These are phyloP conservation scores for Tinospora cordifolia DNA, from an alignment of 164 flowering plant species.

Conservation along the genomic window DNA sequence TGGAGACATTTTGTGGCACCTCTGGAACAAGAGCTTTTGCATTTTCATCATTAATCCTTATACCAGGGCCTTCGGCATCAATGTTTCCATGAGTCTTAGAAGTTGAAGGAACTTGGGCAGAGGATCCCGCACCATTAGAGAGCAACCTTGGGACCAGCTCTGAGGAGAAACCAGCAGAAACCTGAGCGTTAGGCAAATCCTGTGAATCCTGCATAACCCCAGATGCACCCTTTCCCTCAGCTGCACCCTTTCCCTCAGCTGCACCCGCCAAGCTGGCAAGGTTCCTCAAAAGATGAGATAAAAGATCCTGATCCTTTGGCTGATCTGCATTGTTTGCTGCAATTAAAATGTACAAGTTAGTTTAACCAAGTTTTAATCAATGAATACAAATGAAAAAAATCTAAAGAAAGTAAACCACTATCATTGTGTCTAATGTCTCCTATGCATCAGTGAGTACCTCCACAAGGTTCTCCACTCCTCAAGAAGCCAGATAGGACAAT, in stretches of 20 bases:
- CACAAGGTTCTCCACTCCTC: not conserved
- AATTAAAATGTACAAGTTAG: constrained; percentile 11
- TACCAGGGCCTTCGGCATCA: constrained; percentile 9
- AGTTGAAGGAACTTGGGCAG: constrained; percentile 13
- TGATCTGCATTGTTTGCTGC: constrained; percentile 47
- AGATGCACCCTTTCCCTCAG: constrained; percentile 34
- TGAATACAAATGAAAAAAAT: not conserved
- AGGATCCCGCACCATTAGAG: constrained; percentile 21
- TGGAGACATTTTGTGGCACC: constrained; percentile 18
- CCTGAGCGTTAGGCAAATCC: constrained; percentile 24
- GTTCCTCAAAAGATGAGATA: constrained; percentile 54
- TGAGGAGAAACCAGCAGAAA: constrained; percentile 22
- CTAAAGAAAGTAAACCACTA: too few relatives aligned
- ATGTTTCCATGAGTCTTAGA: constrained; percentile 5
- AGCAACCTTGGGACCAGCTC: constrained; percentile 22
- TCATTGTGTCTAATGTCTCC: too few relatives aligned
- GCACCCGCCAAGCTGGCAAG: constrained; percentile 34
- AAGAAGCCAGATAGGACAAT: too few relatives aligned
- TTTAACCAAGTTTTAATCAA: not conserved
- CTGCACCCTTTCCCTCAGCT: constrained; percentile 31
- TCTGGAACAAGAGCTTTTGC: constrained; percentile 21
- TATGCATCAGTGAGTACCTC: not conserved
- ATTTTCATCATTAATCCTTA: constrained; percentile 8
- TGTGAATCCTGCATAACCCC: constrained; percentile 30
- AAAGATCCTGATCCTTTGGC: constrained; percentile 47